These are phyloP conservation scores for Dactylellina sp. DNA, from an alignment of 2,329 filamentous ascomycete genomes.

Conservation along the genomic window DNA sequence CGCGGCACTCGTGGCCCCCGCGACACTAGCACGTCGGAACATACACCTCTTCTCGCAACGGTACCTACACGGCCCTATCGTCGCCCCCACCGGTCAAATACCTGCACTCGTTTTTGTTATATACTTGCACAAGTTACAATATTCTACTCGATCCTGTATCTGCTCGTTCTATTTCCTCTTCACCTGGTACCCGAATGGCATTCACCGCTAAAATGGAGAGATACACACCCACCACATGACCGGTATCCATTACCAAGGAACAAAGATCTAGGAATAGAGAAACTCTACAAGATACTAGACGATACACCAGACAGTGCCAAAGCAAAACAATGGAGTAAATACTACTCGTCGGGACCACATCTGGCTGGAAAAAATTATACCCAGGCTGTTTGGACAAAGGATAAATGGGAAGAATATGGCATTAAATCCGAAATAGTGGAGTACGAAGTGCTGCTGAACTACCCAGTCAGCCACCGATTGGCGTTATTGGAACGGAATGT, in stretches of 20 bases:
- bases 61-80: conserved; percentile 25
- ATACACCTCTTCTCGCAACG: conserved; percentile 28
- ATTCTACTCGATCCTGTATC: conserved; percentile 51
- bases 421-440: conserved; percentile 72
- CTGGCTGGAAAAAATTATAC: conserved; percentile 81
- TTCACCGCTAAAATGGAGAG: conserved; percentile 29
- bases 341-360: conserved; percentile 81
- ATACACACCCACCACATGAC: conserved; percentile 34
- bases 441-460: conserved; percentile 83
- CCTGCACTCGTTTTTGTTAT: conserved; percentile 45
- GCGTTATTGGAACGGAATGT: conserved; percentile 70
- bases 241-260: conserved; percentile 48
- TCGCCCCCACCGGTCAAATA: conserved; percentile 30
- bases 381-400: conserved; percentile 80
- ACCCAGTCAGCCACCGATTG: conserved; percentile 77
- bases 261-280: conserved; percentile 25
- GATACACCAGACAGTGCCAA: conserved; percentile 28
- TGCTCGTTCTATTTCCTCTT: conserved; percentile 42
- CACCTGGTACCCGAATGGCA: conserved; percentile 32
- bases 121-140: conserved; percentile 46
- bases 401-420: conserved; percentile 79
- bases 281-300: conserved; percentile 29
- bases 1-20: conserved; percentile 1
- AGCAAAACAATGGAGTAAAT: conserved; percentile 76
- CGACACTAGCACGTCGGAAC: conserved; percentile 19